These are phyloP conservation scores for Naegleria lovaniensis DNA, from an alignment of 208 protist genomes.

Conservation along the genomic window DNA sequence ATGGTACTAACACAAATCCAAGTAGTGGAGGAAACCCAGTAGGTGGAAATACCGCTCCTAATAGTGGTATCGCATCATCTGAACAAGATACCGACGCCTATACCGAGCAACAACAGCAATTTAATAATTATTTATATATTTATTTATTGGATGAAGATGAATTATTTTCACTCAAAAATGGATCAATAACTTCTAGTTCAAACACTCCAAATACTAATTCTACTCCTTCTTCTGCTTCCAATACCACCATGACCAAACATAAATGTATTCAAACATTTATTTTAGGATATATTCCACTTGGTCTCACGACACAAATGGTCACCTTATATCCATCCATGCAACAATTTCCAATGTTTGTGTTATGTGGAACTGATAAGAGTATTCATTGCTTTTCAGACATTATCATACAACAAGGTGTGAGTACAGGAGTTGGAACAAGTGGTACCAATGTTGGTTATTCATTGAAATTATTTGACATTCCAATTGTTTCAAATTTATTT, in stretches of 20 bases:
- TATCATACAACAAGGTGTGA: background rate
- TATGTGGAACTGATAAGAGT: background rate
- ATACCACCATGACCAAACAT: background rate
- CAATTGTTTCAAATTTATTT: background rate
- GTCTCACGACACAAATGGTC: background rate
- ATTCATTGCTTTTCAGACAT: background rate
- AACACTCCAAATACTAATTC: background rate
- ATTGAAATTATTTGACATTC: background rate
- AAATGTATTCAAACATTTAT: background rate
- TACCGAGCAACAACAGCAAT: background rate
- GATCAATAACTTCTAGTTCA: background rate
- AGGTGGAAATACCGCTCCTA: no score
- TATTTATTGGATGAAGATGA: background rate
- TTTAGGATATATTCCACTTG: background rate
- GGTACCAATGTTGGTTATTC: no score
- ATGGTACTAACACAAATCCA: no score
- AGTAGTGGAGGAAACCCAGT: no score
- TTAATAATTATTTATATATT: background rate
- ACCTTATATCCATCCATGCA: background rate
- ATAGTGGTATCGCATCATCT: no score
- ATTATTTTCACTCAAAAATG: background rate
- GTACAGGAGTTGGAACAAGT: no score
- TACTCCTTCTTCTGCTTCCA: no score
- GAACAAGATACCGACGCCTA: background rate
- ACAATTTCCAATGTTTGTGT: background rate